phyloP scores from a whole-genome alignment of 73 alveolate species.

The Durusdinium trenchii region DNA sequence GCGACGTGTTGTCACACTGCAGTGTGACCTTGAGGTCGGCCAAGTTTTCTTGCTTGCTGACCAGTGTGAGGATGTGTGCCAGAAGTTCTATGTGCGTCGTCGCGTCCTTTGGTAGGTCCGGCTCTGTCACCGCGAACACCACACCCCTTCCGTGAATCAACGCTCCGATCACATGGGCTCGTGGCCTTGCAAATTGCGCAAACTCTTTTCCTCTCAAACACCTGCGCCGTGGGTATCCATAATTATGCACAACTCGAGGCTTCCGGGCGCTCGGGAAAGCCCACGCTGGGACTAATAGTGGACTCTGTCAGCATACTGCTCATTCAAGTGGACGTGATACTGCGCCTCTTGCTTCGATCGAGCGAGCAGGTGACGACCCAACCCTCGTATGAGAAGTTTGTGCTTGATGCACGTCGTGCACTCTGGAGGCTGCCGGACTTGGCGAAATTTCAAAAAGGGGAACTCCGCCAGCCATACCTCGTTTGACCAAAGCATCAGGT shows the following conservation, averaged over 20 bases:
- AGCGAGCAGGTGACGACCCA: not conserved
- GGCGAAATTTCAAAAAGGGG: not conserved
- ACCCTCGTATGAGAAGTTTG: not conserved
- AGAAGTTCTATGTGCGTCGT: not conserved
- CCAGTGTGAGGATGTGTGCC: not conserved
- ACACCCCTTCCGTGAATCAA: not conserved
- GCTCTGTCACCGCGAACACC: not conserved
- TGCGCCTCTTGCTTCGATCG: not conserved
- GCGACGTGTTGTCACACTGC: not conserved
- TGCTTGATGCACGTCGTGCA: slow-evolving; percentile 16
- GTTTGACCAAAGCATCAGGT: not conserved
- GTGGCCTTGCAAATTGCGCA: not conserved
- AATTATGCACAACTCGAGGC: not conserved
- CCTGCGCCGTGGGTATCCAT: not conserved
- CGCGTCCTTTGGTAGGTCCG: not conserved
- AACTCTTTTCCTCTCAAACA: not conserved
- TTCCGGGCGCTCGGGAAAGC: not conserved
- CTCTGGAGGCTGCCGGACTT: not conserved
- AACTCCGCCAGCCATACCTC: slow-evolving; percentile 19
- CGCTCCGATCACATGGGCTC: not conserved
- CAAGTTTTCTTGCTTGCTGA: not conserved
- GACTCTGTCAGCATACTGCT: not conserved
- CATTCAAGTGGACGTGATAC: not conserved
- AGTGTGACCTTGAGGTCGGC: not conserved
- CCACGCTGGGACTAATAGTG: not conserved